Evolutionary conservation across 257 asterid genomes (phyloP), one percentile per base, ranked within the genome.

Genomic region (Salvia splendens): DNA sequence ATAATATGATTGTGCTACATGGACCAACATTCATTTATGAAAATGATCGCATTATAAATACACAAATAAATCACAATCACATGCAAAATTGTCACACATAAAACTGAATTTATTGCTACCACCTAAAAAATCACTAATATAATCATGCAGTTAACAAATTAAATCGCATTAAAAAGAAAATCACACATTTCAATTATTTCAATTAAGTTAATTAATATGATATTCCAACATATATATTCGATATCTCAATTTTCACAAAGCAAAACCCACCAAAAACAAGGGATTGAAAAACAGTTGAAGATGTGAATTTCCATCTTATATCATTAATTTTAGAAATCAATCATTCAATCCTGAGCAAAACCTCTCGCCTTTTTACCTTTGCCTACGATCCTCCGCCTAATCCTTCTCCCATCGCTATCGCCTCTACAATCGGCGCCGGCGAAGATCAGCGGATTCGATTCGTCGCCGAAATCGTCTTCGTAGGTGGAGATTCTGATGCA

Each of bases 401-500:
- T 61, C 67, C 72, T 49, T 41, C 82, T 68, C 28, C 54, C 54
- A 36, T 10, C 52, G 65, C 59, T 35, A 55, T 62, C 67, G 1
- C 64, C 54, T 55, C 70, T 42, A 40, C 5, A 42, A 64, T 74
- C 84, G 0, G 77, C 95, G 20, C 79, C 86, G 59, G 79, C 81
- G 75, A 58, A 68, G 70, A 89, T 89, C 77, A 89, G 65, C 0
- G 96, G 95, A 72, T 85, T 73, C 10, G 72, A 75, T 24, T 84
- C 95, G 0, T 82, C 95, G 11, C 84, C 83, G 41, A 64, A 71
- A 6, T 76, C 82, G 43, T 89, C 95, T 46, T 82, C 96, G 3
- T 77, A 53, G 2, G 95, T 87, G 6, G 92, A 64, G 15, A 89
- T 82, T 46, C 91, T 85, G 51, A 89, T 87, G 81, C 96, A 89